Conservation (phyloP, 2,329 filamentous ascomycete species). For the Exophiala sideris region DNA sequence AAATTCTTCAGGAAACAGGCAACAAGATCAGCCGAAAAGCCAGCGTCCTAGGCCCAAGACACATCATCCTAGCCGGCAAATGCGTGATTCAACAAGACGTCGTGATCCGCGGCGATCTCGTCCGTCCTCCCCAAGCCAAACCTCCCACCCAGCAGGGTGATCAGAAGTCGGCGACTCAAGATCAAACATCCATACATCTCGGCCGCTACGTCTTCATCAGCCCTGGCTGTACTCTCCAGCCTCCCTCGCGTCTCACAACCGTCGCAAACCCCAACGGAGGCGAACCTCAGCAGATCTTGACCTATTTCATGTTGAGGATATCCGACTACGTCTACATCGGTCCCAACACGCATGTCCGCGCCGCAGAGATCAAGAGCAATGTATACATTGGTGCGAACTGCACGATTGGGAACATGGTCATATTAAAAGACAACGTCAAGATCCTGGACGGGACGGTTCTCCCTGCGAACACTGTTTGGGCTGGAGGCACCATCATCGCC, state of each 20-base stretch:
- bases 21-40: conserved; percentile 96
- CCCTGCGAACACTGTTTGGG: conserved; percentile 84
- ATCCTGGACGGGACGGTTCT: conserved; percentile 82
- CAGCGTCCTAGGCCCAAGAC: conserved; percentile 88
- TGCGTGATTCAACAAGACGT: conserved; percentile 95
- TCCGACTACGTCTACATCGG: conserved; percentile 94
- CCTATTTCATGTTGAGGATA: conserved; percentile 85
- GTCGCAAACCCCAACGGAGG: conserved; percentile 46
- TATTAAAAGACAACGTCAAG: conserved; percentile 89
- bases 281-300: conserved; percentile 47
- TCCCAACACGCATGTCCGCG: conserved; percentile 70
- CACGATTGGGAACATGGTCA: conserved; percentile 78
- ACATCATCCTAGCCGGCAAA: conserved; percentile 95
- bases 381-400: conserved; percentile 78
- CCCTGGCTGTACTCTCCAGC: conserved; percentile 72
- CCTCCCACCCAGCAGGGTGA: conserved; percentile 31
- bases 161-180: conserved; percentile 31
- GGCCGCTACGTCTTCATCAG: conserved; percentile 89
- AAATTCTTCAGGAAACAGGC: conserved; percentile 67
- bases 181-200: conserved; percentile 66
- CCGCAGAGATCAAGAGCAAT: conserved; percentile 77
- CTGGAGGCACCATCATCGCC: conserved; percentile 87
- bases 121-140: conserved; percentile 53
- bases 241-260: conserved; percentile 77
- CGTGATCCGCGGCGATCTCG: conserved; percentile 87